A percentile compares a stretch with the other conserved stretches of the same genome.
These are phyloP conservation scores for Austroboletus festivus DNA, from an alignment of 768 basidiomycete species.

Conservation along the genomic window DNA sequence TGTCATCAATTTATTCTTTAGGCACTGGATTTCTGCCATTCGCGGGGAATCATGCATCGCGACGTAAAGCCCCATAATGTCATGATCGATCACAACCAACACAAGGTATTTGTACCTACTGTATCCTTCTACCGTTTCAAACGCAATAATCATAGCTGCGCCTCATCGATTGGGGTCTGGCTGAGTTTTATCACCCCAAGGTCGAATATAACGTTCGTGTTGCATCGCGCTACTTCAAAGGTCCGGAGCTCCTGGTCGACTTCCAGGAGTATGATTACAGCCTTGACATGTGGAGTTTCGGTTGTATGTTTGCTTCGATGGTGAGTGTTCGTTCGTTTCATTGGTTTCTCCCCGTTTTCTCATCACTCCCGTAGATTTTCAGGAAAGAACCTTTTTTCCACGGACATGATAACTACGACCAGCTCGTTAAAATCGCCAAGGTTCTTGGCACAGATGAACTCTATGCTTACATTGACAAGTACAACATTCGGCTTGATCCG, in stretches of 20 bases:
- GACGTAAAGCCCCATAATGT: constrained; percentile 99
- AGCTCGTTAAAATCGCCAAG: constrained; percentile 96
- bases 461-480: constrained; percentile 90
- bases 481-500: constrained; percentile 92
- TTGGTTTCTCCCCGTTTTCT: background rate
- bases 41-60: constrained; percentile 97
- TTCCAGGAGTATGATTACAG: constrained; percentile 99
- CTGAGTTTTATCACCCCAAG: constrained; percentile 97
- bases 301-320: constrained; percentile 99
- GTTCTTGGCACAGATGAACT: constrained; percentile 96
- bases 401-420: constrained; percentile 98
- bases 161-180: constrained; percentile 97
- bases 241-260: constrained; percentile 93
- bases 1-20: constrained; percentile 25
- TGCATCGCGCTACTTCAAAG: constrained; percentile 97
- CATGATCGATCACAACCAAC: constrained; percentile 98
- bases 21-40: constrained; percentile 97
- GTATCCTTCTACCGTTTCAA: constrained; percentile 13
- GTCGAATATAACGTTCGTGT: constrained; percentile 98
- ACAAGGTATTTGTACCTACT: constrained; percentile 57
- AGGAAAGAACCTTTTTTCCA: constrained; percentile 99
- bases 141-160: constrained; percentile 57
- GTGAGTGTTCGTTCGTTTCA: constrained; percentile 41
- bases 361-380: constrained; percentile 68
- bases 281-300: constrained; percentile 98